These are phyloP conservation scores for Cucurbita pepo DNA, from an alignment of 306 rosid genomes.

Conservation along the genomic window DNA sequence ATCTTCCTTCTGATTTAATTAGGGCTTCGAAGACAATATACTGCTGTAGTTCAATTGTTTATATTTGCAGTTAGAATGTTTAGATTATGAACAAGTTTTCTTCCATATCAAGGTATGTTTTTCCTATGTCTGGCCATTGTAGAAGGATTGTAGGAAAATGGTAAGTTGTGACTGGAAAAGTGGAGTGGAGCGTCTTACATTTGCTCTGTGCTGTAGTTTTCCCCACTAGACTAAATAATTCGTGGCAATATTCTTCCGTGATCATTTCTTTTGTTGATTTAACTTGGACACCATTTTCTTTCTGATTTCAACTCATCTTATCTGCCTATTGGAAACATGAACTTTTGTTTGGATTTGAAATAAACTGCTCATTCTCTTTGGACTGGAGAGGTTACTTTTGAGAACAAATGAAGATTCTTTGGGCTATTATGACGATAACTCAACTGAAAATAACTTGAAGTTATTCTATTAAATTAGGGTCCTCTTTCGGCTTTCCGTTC, in stretches of 20 bases:
- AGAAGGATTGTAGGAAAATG: background rate
- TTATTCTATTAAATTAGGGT: background rate
- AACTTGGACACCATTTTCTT: background rate
- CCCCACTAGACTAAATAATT: background rate
- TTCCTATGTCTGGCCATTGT: background rate
- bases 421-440: background rate
- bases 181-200: background rate
- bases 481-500: background rate
- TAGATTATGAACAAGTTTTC: background rate
- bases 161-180: background rate
- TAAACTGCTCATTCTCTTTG: background rate
- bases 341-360: background rate
- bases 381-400: background rate
- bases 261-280: background rate
- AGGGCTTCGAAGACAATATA: background rate
- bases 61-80: background rate
- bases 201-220: background rate
- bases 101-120: background rate
- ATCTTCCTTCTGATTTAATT: background rate
- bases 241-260: background rate
- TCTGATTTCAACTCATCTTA: background rate
- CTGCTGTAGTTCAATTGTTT: background rate
- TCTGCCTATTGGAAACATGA: background rate
- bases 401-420: background rate
- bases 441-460: background rate